Percentiles rank a stretch among this genome's conserved stretches.
phyloP scores from a whole-genome alignment of 2,329 filamentous ascomycete genomes.

The Fusarium equiseti region DNA sequence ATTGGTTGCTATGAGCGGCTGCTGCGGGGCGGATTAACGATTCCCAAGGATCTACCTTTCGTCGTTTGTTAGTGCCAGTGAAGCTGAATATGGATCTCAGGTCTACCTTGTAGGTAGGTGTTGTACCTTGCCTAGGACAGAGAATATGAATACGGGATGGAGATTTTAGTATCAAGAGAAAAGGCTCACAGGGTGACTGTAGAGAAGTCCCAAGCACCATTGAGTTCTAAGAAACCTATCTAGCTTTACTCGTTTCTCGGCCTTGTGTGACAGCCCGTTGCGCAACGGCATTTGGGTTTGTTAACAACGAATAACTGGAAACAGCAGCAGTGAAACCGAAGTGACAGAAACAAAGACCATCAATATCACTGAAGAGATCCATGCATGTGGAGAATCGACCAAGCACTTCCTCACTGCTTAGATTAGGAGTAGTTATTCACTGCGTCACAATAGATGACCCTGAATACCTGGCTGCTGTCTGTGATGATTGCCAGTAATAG shows the following conservation, averaged over 20 bases:
- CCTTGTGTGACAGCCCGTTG: background rate
- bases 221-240: background rate
- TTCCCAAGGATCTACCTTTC: constrained; percentile 36
- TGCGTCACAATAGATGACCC: background rate
- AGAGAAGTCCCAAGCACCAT: background rate
- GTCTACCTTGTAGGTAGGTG: background rate
- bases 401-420: background rate
- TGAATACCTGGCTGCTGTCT: background rate
- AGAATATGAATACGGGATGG: background rate
- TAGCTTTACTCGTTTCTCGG: background rate
- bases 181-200: background rate
- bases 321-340: background rate
- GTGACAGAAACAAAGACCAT: background rate
- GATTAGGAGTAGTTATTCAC: background rate
- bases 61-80: background rate
- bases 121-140: background rate
- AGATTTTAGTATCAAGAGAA: background rate
- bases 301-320: background rate
- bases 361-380: background rate
- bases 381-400: background rate
- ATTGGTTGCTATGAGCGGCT: constrained; percentile 12
- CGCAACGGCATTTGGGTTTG: background rate
- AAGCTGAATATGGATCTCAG: background rate
- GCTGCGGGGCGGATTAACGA: constrained; percentile 47
- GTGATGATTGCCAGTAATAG: background rate